Evolutionary conservation across 352 stramenopile species (phyloP).

Genomic region (Pythium myriotylum): DNA sequence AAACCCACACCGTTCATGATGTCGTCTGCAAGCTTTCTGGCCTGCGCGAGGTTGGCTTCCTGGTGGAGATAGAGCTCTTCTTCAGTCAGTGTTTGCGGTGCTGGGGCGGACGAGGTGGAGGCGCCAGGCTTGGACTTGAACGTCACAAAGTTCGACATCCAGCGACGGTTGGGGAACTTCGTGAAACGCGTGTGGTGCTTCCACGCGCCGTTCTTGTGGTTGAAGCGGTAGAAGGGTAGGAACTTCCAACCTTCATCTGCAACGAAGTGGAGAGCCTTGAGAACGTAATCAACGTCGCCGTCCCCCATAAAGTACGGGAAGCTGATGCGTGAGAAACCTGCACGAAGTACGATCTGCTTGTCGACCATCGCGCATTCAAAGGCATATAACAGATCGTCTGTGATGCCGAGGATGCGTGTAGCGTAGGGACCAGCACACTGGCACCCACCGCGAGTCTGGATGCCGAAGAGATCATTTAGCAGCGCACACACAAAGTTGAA

Average conservation of each 20-base stretch:
- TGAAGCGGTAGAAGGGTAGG: conserved; percentile 92
- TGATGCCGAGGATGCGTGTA: conserved; percentile 89
- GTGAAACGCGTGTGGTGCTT: conserved; percentile 55
- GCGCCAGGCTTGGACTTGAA: not conserved
- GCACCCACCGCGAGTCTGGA: conserved; percentile 78
- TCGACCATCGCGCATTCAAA: conserved; percentile 87
- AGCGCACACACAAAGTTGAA: conserved; percentile 97
- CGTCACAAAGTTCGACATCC: conserved; percentile 30
- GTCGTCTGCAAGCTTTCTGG: conserved; percentile 21
- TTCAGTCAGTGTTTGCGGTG: conserved; percentile 7
- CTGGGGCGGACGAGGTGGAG: not conserved
- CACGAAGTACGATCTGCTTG: conserved; percentile 89
- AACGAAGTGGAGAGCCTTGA: conserved; percentile 90
- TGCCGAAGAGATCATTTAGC: conserved; percentile 97
- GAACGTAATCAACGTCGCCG: conserved; percentile 89
- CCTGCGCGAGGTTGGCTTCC: conserved; percentile 25
- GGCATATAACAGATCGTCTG: conserved; percentile 47
- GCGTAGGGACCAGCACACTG: conserved; percentile 90
- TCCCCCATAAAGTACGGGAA: conserved; percentile 79
- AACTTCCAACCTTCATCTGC: conserved; percentile 89
- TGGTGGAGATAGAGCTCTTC: conserved; percentile 19
- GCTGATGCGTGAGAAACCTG: conserved; percentile 92
- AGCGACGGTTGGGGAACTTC: conserved; percentile 32
- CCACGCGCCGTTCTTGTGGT: conserved; percentile 94
- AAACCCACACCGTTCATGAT: conserved; percentile 15